Evolutionary conservation across 805 yeast species (phyloP).

Genomic region (Lachancea kluyveri): DNA sequence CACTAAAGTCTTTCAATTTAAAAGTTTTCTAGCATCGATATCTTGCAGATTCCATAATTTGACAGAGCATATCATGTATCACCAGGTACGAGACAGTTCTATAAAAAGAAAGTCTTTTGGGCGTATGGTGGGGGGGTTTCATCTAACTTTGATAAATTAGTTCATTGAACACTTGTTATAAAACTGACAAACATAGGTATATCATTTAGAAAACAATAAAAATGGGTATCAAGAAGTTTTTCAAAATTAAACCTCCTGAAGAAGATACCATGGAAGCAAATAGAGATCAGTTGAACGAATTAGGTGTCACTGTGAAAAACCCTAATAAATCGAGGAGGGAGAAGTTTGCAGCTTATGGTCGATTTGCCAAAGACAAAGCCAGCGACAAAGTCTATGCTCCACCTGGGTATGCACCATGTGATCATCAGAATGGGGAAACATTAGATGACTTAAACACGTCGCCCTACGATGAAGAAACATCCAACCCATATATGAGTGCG

Average conservation of each 20-base stretch:
- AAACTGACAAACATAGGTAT: too few species aligned
- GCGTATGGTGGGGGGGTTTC: too few species aligned
- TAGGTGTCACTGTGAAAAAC: conserved; percentile 38
- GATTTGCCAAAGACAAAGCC: conserved; percentile 38
- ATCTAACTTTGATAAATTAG: too few species aligned
- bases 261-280: conserved; percentile 39
- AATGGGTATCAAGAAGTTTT: conserved; percentile 46
- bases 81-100: too few species aligned
- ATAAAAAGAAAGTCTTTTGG: too few species aligned
- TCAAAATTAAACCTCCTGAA: conserved; percentile 40
- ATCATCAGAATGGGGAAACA: conserved; percentile 12
- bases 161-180: too few species aligned
- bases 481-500: conserved; percentile 4
- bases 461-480: conserved; percentile 3
- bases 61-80: too few species aligned
- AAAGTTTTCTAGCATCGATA: too few species aligned
- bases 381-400: conserved; percentile 35
- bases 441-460: conserved; percentile 17
- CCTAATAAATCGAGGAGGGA: conserved; percentile 32
- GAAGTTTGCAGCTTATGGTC: conserved; percentile 43
- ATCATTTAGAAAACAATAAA: conserved; percentile 7
- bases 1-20: too few species aligned
- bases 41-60: too few species aligned
- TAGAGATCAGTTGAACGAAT: conserved; percentile 35
- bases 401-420: conserved; percentile 27